A percentile compares a stretch with the other conserved stretches of the same genome.
Conservation (phyloP, 1,139 yeast genomes). For the Ogataea hybrid region DNA sequence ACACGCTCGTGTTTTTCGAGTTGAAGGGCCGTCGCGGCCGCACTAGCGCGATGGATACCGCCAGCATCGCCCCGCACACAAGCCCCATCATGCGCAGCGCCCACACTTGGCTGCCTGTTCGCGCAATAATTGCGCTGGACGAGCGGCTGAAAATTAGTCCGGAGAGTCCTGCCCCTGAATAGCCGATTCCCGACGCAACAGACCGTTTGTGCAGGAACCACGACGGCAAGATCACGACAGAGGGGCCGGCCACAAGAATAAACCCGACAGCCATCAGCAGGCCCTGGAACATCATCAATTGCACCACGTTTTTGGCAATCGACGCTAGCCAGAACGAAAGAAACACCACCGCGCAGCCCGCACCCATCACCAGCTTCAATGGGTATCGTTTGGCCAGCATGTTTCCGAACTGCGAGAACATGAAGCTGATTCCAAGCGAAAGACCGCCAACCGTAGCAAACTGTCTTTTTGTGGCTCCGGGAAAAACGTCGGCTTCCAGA, state of each 20-base stretch:
- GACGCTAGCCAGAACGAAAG: conserved; percentile 64
- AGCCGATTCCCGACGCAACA: conserved; percentile 52
- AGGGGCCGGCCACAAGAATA: conserved; percentile 59
- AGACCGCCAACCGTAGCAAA: conserved; percentile 72
- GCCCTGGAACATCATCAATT: conserved; percentile 70
- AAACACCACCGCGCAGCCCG: conserved; percentile 53
- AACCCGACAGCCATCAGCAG: conserved; percentile 61
- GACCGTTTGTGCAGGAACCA: conserved; percentile 62
- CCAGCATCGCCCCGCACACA: conserved; percentile 36
- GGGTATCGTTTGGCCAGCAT: conserved; percentile 38
- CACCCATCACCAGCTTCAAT: conserved; percentile 37
- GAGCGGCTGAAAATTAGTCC: conserved; percentile 43
- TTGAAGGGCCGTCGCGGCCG: conserved; percentile 43
- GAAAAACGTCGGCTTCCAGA: conserved; percentile 44
- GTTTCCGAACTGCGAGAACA: conserved; percentile 52
- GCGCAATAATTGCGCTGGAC: conserved; percentile 41
- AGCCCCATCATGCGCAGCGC: conserved; percentile 61
- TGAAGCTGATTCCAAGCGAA: conserved; percentile 56
- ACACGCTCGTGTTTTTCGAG: conserved; percentile 24
- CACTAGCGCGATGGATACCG: conserved; percentile 41
- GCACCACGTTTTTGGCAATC: conserved; percentile 56
- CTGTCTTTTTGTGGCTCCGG: conserved; percentile 57
- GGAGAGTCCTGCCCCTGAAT: conserved; percentile 63
- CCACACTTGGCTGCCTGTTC: conserved; percentile 62
- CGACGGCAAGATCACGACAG: conserved; percentile 51